A percentile compares a stretch with the other conserved stretches of the same genome.
Conservation (phyloP, 2,329 filamentous ascomycete genomes). For the Aspergillus fructus region DNA sequence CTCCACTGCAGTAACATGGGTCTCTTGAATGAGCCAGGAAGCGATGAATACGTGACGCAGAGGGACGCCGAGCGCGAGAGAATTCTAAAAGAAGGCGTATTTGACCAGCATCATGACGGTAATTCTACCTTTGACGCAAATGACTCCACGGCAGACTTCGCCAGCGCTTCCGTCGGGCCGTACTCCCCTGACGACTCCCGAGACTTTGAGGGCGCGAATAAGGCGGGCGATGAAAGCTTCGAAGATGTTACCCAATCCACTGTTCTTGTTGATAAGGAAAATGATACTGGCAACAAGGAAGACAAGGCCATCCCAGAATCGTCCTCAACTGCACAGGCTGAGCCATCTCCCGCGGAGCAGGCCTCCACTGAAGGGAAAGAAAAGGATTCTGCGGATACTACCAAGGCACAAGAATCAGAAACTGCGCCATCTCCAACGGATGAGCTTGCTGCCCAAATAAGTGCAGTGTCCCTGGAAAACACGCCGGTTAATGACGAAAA, state of each 20-base stretch:
- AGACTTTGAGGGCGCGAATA: slow-evolving; percentile 72
- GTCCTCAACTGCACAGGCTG: slow-evolving; percentile 15
- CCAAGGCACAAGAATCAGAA: slow-evolving; percentile 16
- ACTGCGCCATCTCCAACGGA: slow-evolving; percentile 50
- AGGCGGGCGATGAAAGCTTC: slow-evolving; percentile 80
- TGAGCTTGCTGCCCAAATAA: slow-evolving; percentile 56
- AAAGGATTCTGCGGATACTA: not conserved
- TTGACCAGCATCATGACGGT: slow-evolving; percentile 50
- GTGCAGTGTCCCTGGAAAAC: slow-evolving; percentile 44
- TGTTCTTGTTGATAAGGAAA: slow-evolving; percentile 71
- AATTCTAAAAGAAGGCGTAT: slow-evolving; percentile 72
- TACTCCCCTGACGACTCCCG: slow-evolving; percentile 65
- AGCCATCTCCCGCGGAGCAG: not conserved
- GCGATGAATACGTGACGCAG: slow-evolving; percentile 78
- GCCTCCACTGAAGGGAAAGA: not conserved
- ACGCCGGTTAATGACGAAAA: slow-evolving; percentile 5
- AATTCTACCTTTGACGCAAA: slow-evolving; percentile 58
- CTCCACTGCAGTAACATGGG: slow-evolving; percentile 99
- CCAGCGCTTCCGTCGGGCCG: slow-evolving; percentile 42
- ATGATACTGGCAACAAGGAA: slow-evolving; percentile 38
- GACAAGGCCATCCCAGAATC: slow-evolving; percentile 22
- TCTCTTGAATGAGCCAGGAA: slow-evolving; percentile 84
- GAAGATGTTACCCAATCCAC: slow-evolving; percentile 76
- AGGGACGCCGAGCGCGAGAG: slow-evolving; percentile 80
- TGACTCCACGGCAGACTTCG: slow-evolving; percentile 46